Percentiles rank a stretch among this genome's conserved stretches.
phyloP scores from a whole-genome alignment of 2,329 filamentous ascomycete species.

The Helotiales sp. region DNA sequence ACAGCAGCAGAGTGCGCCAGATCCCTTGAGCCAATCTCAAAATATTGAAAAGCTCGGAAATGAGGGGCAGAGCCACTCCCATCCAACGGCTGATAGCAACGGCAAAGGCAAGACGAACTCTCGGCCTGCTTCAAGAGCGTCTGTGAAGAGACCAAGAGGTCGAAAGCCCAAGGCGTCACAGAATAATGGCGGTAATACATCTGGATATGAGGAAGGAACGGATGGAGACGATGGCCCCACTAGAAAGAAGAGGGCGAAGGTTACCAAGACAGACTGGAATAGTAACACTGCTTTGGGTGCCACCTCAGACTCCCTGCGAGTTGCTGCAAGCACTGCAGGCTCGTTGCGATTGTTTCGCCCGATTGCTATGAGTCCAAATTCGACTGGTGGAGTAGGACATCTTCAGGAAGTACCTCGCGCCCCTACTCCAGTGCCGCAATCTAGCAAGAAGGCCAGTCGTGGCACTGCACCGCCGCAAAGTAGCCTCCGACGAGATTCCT shows the following conservation, averaged over 20 bases:
- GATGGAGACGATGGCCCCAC: slow-evolving; percentile 39
- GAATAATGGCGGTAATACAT: slow-evolving; percentile 58
- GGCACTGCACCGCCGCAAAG: slow-evolving; percentile 41
- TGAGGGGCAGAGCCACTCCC: slow-evolving; percentile 15
- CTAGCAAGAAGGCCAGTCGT: slow-evolving; percentile 37
- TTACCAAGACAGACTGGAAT: slow-evolving; percentile 71
- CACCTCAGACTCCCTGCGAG: slow-evolving; percentile 76
- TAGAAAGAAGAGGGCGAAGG: slow-evolving; percentile 74
- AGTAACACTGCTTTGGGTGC: slow-evolving; percentile 71
- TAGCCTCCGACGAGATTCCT: slow-evolving; percentile 61
- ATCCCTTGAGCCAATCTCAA: slow-evolving; percentile 20
- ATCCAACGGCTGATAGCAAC: slow-evolving; percentile 2
- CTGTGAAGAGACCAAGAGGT: slow-evolving; percentile 31
- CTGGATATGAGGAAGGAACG: slow-evolving; percentile 68
- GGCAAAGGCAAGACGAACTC: slow-evolving; percentile 25
- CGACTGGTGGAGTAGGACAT: slow-evolving; percentile 51
- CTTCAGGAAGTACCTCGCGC: slow-evolving; percentile 73
- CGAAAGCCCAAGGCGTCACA: slow-evolving; percentile 23
- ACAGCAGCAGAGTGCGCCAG: slow-evolving; percentile 22
- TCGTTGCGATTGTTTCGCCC: slow-evolving; percentile 85
- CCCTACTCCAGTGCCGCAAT: slow-evolving; percentile 70
- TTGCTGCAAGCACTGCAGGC: slow-evolving; percentile 87
- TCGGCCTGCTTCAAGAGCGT: slow-evolving; percentile 31
- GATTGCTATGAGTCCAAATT: slow-evolving; percentile 51
- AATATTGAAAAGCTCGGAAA: slow-evolving; percentile 18